phyloP scores from a whole-genome alignment of 2,329 filamentous ascomycete species.

The Fusarium incarnatum region DNA sequence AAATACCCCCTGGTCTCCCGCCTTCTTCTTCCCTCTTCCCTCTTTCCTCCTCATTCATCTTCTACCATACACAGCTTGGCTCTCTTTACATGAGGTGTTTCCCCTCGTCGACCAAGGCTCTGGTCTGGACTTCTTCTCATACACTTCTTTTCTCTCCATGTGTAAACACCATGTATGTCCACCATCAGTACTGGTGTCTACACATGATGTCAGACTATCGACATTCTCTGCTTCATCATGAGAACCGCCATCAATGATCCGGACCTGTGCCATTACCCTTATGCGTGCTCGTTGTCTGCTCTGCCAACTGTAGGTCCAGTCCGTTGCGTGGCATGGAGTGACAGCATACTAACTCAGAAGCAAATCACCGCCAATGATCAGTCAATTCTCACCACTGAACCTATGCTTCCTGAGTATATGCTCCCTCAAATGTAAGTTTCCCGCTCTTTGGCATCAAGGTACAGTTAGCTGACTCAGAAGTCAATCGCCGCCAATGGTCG shows the following conservation, averaged over 20 bases:
- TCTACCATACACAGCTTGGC: not conserved
- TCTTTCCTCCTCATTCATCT: not conserved
- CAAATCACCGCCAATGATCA: not conserved
- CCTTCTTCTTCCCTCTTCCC: not conserved
- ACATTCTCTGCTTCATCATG: accelerated
- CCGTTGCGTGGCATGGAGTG: not conserved
- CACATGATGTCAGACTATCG: not conserved
- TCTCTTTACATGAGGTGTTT: not conserved
- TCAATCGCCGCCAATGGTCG: no score
- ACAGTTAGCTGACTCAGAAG: no score
- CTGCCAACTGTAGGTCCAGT: not conserved
- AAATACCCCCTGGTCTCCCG: not conserved
- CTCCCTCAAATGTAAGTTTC: not conserved
- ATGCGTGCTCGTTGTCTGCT: not conserved
- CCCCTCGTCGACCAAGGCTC: no score
- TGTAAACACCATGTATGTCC: not conserved
- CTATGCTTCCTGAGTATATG: no score
- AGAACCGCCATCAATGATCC: not conserved
- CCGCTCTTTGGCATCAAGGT: accelerated
- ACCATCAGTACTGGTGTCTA: not conserved
- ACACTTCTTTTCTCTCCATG: not conserved
- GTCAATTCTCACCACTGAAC: no score
- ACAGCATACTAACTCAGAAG: not conserved
- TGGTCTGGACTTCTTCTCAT: not conserved
- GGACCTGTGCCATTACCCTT: no score